Base-by-base conservation (phyloP, 441 rosid genomes). In the Mallotus japonicus region DNA sequence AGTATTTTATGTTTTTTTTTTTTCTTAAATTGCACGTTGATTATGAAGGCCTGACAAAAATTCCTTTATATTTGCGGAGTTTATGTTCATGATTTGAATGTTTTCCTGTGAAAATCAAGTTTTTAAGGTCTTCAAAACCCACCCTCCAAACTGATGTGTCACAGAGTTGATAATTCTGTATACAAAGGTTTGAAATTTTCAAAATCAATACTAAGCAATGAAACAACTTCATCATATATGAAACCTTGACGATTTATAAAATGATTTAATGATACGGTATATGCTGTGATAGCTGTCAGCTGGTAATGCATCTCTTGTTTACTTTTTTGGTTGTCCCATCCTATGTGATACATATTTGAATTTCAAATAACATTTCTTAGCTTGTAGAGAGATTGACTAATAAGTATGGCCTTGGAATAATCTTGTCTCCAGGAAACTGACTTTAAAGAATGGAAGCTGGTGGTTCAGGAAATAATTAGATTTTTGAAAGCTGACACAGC, bases 361-460 rank as follows among this genome's bases (percentile, higher is more conserved):
- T 17, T 76, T 62, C 46, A 42, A 58, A 22, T 79, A 14, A 60
- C 60, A 56, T 65, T 62, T 71, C 34, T 62, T 77, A 79, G 66
- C 72, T 66, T 49, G 15, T 65, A 15, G 75, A 44, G 72, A 49
- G 59, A 71, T 67, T 62, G 69, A 75, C 65, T 67, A 51, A 65
- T 75, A 22, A 49, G 28, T 51, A 71, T 84, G 75, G 82, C 75
- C 47, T 76, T 62, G 58, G 62, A 59, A 69, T 75, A 69, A 76
- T 79, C 74, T 74, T 85, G 75, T 85, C 75, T 83, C 80, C 96
- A 95, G 99, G 97, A 95, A 77, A 82, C 88, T 49, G 99, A 95
- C 76, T 91, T 95, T 84, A 92, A 88, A 87, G 97, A 95, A 83
- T 91, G 97, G 99, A 92, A 92, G 92, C 87, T 91, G 84, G 94